Evolutionary conservation across 2,329 filamentous ascomycete genomes (phyloP).

Genomic region (Juglanconis sp.): DNA sequence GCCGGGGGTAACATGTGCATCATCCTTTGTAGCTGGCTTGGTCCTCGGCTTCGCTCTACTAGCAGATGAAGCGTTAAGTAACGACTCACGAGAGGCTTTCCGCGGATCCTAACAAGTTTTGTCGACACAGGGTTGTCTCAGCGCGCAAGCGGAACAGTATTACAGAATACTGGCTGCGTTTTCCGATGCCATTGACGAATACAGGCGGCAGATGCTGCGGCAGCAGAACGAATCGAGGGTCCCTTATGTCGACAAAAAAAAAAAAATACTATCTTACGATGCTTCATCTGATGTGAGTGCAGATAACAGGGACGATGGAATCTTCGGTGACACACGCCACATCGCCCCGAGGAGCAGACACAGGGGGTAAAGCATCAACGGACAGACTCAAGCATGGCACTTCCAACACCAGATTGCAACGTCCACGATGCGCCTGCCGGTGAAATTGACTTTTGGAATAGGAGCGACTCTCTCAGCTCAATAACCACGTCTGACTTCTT

Average conservation of each 20-base stretch:
- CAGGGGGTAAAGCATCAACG: neutral
- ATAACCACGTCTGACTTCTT: slow-evolving; percentile 4
- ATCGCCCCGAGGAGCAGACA: neutral
- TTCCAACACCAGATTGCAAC: slow-evolving; percentile 4
- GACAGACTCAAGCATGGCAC: neutral
- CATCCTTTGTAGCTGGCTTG: slow-evolving; percentile 16
- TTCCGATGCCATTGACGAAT: slow-evolving; percentile 18
- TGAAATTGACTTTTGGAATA: slow-evolving; percentile 2
- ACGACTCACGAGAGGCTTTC: slow-evolving; percentile 18
- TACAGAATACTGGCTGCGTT: slow-evolving; percentile 19
- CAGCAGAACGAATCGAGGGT: neutral
- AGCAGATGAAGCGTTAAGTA: slow-evolving; percentile 17
- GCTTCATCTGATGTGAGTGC: slow-evolving; percentile 1
- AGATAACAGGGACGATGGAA: neutral
- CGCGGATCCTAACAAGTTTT: slow-evolving; percentile 13
- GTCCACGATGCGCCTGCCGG: neutral
- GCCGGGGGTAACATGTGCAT: slow-evolving; percentile 20
- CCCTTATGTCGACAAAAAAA: neutral
- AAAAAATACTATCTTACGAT: slow-evolving; percentile 12
- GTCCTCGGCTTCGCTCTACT: slow-evolving; percentile 17
- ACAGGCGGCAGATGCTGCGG: slow-evolving; percentile 2
- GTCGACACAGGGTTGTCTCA: slow-evolving; percentile 1
- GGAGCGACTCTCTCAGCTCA: slow-evolving; percentile 7
- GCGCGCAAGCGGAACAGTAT: slow-evolving; percentile 22
- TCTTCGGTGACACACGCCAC: neutral